Percentiles rank a stretch among this genome's conserved stretches.
Conservation (phyloP, 768 basidiomycete genomes). For the Solioccasus polychromus region DNA sequence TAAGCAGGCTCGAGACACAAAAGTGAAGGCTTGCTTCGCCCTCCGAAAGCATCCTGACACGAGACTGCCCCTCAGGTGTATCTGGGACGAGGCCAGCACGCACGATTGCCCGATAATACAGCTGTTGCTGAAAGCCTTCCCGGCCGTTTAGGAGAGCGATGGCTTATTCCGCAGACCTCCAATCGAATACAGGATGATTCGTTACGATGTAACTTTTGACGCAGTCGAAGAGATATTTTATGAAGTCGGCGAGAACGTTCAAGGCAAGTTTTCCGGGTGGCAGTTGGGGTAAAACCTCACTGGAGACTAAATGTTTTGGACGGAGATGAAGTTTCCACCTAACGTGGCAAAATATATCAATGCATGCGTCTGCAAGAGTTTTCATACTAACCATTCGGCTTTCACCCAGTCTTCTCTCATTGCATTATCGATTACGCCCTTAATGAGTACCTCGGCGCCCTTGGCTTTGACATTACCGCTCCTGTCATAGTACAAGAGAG, state of each 20-base stretch:
- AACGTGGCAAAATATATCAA: neutral
- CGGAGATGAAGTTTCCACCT: slow-evolving; percentile 28
- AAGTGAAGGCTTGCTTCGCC: slow-evolving; percentile 23
- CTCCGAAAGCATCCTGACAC: slow-evolving; percentile 22
- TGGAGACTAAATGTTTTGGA: slow-evolving; percentile 13
- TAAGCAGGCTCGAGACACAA: slow-evolving; percentile 40
- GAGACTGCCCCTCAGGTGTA: slow-evolving; percentile 8
- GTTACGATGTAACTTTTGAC: slow-evolving; percentile 14
- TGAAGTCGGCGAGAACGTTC: slow-evolving; percentile 22
- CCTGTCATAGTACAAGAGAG: slow-evolving; percentile 42
- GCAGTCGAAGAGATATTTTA: slow-evolving; percentile 17
- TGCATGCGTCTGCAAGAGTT: neutral
- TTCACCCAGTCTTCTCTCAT: slow-evolving; percentile 25
- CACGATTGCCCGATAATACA: slow-evolving; percentile 19
- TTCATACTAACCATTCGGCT: slow-evolving; percentile 20
- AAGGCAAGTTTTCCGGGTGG: slow-evolving; percentile 15
- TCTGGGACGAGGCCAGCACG: slow-evolving; percentile 18
- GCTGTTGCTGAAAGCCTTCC: slow-evolving; percentile 24
- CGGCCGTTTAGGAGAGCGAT: slow-evolving; percentile 29
- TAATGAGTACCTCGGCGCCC: slow-evolving; percentile 39
- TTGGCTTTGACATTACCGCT: slow-evolving; percentile 34
- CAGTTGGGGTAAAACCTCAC: slow-evolving; percentile 31
- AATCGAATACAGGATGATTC: slow-evolving; percentile 13
- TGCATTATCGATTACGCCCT: slow-evolving; percentile 31
- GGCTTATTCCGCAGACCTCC: slow-evolving; percentile 11